Base-by-base conservation (phyloP, 192 early-diverging fungal genomes). In the Dissophora ornata region DNA sequence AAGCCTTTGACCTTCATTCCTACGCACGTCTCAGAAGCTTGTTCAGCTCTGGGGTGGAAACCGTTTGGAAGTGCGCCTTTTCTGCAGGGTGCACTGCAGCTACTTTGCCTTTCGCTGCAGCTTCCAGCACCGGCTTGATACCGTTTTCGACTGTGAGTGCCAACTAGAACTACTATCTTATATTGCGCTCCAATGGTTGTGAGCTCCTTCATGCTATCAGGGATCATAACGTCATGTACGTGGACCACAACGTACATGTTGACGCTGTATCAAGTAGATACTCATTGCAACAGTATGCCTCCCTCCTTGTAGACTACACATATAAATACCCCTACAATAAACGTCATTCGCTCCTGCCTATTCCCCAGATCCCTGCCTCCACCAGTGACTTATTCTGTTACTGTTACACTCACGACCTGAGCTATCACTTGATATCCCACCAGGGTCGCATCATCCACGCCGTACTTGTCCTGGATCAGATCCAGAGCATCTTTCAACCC, bases 401-500 rank as follows among this genome's bases (percentile, higher is more conserved):
- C n/a, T n/a, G n/a, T n/a, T n/a, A n/a, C n/a, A n/a, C n/a, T n/a
- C n/a, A n/a, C n/a, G n/a, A 21, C 59, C 21, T 69, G 56, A 1
- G 38, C 57, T 42, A 69, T 46, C 21, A 60, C 57, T 28, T 60
- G 67, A 32, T 54, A 69, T 59, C 67, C 57, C 6, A 47, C n/a
- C 29, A 60, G 42, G 32, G 40, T 45, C 22, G 50, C 57, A 45
- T 45, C 32, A 12, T 59, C 30, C 28, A 60, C 50, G 21, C 50
- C 42, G 25, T 46, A 69, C 51, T 45, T 54, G 32, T 69, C 67
- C 46, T 69, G 67, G 41, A 69, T 54, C 13, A 46, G 50, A 50
- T 69, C 57, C 40, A 60, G 22, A 46, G 57, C 67, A 18, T 69
- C 67, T 22, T 60, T 69, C 25, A 58, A 33, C 36, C 36, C 24